phyloP scores from a whole-genome alignment of 23 red algal genomes.

The Pyropia yezoensis region DNA sequence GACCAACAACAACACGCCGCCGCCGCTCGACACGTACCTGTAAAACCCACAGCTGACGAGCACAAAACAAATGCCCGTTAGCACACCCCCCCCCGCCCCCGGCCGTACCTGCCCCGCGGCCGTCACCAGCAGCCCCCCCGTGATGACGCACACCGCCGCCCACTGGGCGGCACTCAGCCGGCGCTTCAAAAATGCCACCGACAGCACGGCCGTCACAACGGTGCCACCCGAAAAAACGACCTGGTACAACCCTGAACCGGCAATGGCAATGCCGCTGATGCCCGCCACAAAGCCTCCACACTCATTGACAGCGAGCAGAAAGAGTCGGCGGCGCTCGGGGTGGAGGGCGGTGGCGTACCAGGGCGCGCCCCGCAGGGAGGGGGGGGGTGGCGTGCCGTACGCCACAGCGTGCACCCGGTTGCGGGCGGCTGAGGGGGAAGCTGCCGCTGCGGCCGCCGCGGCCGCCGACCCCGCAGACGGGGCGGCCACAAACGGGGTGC shows the following conservation, averaged over 20 bases:
- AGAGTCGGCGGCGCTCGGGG: slow-evolving; percentile 52
- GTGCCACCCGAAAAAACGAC: slow-evolving; percentile 79
- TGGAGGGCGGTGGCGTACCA: slow-evolving; percentile 49
- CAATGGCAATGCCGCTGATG: slow-evolving; percentile 51
- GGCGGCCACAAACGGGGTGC: neutral
- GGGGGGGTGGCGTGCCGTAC: slow-evolving; percentile 1
- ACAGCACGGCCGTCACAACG: slow-evolving; percentile 63
- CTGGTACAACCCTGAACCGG: slow-evolving; percentile 73
- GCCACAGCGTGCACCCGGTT: slow-evolving; percentile 40
- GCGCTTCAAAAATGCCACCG: slow-evolving; percentile 41
- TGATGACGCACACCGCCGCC: slow-evolving; percentile 41
- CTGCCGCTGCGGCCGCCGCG: neutral
- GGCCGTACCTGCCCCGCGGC: slow-evolving; percentile 39
- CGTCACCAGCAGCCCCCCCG: slow-evolving; percentile 58
- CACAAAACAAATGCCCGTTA: slow-evolving; percentile 47
- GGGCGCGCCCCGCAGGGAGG: neutral
- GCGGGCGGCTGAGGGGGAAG: neutral
- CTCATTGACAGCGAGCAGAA: slow-evolving; percentile 67
- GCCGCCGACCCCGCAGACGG: neutral
- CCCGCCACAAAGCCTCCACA: slow-evolving; percentile 52
- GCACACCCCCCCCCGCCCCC: slow-evolving; percentile 21
- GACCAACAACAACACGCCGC: too few species aligned
- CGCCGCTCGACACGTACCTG: slow-evolving; percentile 1
- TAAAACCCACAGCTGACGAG: slow-evolving; percentile 63
- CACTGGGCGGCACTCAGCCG: slow-evolving; percentile 50